Percentiles rank a stretch among this genome's conserved stretches.
These are phyloP conservation scores for Yamadazyma atlantica DNA, from an alignment of 1,139 yeast species.

Conservation along the genomic window DNA sequence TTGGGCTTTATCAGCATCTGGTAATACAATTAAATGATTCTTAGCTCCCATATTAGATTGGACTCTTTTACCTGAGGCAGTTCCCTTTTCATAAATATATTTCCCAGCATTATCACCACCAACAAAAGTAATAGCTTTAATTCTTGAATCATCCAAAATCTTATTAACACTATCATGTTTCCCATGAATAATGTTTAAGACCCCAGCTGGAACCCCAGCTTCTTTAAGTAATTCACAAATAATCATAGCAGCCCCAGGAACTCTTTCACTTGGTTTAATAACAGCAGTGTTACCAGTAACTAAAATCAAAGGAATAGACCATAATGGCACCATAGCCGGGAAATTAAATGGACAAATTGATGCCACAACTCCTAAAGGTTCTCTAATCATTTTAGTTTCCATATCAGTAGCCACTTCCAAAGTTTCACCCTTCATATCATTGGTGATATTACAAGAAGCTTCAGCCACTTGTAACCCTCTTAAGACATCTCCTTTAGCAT, in stretches of 20 bases:
- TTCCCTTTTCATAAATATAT: slow-evolving; percentile 67
- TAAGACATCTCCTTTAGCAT: slow-evolving; percentile 77
- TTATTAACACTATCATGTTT: slow-evolving; percentile 75
- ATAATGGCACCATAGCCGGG: slow-evolving; percentile 85
- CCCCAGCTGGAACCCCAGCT: slow-evolving; percentile 82
- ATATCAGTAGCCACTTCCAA: slow-evolving; percentile 72
- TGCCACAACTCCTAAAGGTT: slow-evolving; percentile 63
- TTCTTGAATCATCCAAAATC: slow-evolving; percentile 71
- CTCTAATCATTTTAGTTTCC: slow-evolving; percentile 78
- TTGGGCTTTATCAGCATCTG: slow-evolving; percentile 69
- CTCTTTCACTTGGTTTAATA: slow-evolving; percentile 75
- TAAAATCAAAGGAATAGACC: slow-evolving; percentile 75
- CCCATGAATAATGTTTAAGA: slow-evolving; percentile 73
- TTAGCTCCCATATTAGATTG: slow-evolving; percentile 81
- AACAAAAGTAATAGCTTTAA: slow-evolving; percentile 76
- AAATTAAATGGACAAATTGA: slow-evolving; percentile 77
- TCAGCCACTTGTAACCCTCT: slow-evolving; percentile 85
- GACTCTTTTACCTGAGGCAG: slow-evolving; percentile 71
- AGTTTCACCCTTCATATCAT: slow-evolving; percentile 63
- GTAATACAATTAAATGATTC: slow-evolving; percentile 71
- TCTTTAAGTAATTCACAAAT: slow-evolving; percentile 71
- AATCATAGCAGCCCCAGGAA: slow-evolving; percentile 78
- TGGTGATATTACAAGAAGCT: slow-evolving; percentile 60
- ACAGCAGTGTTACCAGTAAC: slow-evolving; percentile 80
- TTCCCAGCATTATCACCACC: slow-evolving; percentile 79